A percentile compares a stretch with the other conserved stretches of the same genome.
phyloP scores from a whole-genome alignment of 768 basidiomycete species.

The Rhodotorula taiwanensis region DNA sequence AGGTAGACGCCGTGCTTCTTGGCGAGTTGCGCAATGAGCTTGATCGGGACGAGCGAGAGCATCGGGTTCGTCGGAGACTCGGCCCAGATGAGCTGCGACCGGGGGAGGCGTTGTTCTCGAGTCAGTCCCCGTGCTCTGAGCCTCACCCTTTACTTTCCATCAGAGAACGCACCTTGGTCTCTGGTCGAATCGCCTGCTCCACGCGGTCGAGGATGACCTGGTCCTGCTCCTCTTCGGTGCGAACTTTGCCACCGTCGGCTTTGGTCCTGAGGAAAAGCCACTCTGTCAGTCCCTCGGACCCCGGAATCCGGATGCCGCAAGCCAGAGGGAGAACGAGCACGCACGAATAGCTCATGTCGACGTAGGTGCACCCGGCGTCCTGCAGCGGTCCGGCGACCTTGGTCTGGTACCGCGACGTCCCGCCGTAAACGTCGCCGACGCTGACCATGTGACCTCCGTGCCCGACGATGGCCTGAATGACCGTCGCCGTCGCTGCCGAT shows the following conservation, averaged over 20 bases:
- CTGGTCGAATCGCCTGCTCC: conserved; percentile 58
- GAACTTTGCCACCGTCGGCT: neutral
- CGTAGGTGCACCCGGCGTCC: conserved; percentile 64
- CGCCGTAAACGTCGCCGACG: conserved; percentile 68
- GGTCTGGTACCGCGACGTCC: conserved; percentile 77
- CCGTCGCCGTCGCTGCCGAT: conserved; percentile 73
- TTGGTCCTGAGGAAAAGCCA: neutral
- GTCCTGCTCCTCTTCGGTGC: conserved; percentile 46
- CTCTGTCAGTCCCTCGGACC: no score
- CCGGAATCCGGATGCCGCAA: neutral
- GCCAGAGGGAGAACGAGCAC: neutral
- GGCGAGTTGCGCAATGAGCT: conserved; percentile 61
- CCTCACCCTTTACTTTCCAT: neutral
- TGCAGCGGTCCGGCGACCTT: conserved; percentile 61
- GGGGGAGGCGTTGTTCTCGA: neutral
- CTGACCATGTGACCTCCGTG: conserved; percentile 69
- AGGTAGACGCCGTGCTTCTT: conserved; percentile 61
- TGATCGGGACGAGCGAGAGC: conserved; percentile 74
- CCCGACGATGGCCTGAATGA: conserved; percentile 64
- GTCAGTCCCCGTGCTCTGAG: no score
- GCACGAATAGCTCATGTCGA: conserved; percentile 54
- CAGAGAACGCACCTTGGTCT: conserved; percentile 64
- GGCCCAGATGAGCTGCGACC: conserved; percentile 79
- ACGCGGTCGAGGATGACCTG: conserved; percentile 59
- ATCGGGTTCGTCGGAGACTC: conserved; percentile 95